phyloP scores from a whole-genome alignment of 768 basidiomycete species.

The Phaffia tasmanica region DNA sequence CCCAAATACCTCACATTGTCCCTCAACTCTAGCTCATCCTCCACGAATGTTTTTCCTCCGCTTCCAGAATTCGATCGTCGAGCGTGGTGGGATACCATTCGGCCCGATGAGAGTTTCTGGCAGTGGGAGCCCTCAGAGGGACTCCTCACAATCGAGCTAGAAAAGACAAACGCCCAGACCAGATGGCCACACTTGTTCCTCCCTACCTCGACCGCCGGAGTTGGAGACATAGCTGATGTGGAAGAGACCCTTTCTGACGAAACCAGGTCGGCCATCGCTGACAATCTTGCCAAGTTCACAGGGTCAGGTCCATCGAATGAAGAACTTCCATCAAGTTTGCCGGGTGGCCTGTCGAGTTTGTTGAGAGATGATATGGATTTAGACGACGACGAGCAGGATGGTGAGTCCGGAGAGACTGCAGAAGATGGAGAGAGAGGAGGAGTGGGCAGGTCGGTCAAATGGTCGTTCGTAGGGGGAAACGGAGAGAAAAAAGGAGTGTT shows the following conservation, averaged over 20 bases:
- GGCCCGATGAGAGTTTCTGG: slow-evolving; percentile 73
- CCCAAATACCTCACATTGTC: slow-evolving; percentile 55
- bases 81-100: slow-evolving; percentile 61
- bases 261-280: slow-evolving; percentile 64
- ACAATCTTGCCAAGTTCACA: slow-evolving; percentile 79
- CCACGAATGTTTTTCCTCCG: neutral
- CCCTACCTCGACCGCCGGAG: slow-evolving; percentile 37
- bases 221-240: slow-evolving; percentile 45
- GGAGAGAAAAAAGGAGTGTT: neutral
- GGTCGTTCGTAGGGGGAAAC: slow-evolving; percentile 13
- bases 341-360: slow-evolving; percentile 54
- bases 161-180: slow-evolving; percentile 70
- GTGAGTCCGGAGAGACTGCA: slow-evolving; percentile 42
- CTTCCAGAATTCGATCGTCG: slow-evolving; percentile 15
- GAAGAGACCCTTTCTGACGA: slow-evolving; percentile 80
- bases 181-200: slow-evolving; percentile 83
- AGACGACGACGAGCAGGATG: slow-evolving; percentile 57
- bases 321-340: neutral
- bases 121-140: slow-evolving; percentile 65
- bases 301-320: too few relatives aligned
- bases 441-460: slow-evolving; percentile 7
- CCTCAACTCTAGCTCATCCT: slow-evolving; percentile 33
- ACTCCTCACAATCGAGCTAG: slow-evolving; percentile 67
- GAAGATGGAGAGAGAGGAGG: slow-evolving; percentile 2
- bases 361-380: slow-evolving; percentile 78